A percentile compares a stretch with the other conserved stretches of the same genome.
Conservation (phyloP, 2,329 filamentous ascomycete species). For the Ophiocordyceps camponoti-floridani region DNA sequence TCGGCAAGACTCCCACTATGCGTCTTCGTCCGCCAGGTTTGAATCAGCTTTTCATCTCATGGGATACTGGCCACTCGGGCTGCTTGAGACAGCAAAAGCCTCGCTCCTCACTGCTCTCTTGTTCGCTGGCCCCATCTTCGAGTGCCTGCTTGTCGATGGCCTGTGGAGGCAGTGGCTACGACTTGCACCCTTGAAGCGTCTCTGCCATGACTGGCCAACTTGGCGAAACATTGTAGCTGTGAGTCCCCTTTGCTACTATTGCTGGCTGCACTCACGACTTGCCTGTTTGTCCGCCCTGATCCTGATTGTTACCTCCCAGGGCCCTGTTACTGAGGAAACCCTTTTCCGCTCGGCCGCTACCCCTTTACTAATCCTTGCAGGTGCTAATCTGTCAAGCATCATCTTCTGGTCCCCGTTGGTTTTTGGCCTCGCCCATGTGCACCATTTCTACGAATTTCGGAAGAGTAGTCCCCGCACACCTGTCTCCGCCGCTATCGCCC, state of each 20-base stretch:
- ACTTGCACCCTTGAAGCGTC: conserved; percentile 34
- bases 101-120: conserved; percentile 60
- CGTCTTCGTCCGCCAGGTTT: not conserved
- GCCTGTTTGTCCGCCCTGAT: not conserved
- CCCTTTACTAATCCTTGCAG: conserved; percentile 61
- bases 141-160: conserved; percentile 55
- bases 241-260: conserved; percentile 15
- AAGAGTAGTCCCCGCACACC: conserved; percentile 60
- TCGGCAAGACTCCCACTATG: too few species aligned
- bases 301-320: conserved; percentile 24
- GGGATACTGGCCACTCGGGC: conserved; percentile 63
- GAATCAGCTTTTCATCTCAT: conserved; percentile 39
- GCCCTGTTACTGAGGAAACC: conserved; percentile 80
- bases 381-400: conserved; percentile 35
- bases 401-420: conserved; percentile 73
- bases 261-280: not conserved
- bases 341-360: conserved; percentile 82
- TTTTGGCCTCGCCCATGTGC: conserved; percentile 83
- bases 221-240: conserved; percentile 82
- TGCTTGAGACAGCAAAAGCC: conserved; percentile 42
- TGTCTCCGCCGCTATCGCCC: conserved; percentile 41
- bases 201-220: conserved; percentile 56
- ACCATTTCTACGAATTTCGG: conserved; percentile 91
- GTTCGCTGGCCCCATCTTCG: conserved; percentile 73
- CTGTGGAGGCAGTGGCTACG: conserved; percentile 47